Evolutionary conservation across 257 asterid genomes (phyloP), one percentile per base, ranked within the genome.

Genomic region (Striga asiatica): DNA sequence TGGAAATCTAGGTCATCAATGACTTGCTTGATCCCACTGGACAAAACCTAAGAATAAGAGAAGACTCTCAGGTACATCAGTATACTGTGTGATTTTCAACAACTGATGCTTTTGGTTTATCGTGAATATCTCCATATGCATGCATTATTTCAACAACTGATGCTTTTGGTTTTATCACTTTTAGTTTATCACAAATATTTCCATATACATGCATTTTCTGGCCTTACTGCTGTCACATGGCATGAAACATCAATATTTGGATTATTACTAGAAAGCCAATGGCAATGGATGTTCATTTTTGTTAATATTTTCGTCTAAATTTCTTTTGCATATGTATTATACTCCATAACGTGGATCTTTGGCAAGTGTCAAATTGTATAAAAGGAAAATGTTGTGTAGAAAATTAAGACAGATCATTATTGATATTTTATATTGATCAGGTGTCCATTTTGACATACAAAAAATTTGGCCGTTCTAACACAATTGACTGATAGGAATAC

Each of bases 21-120:
- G 95, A 85, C 78, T 73, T 85, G 82, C 91, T 85, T 53, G 61
- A 85, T 78, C 89, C 95, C 59, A 78, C 83, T 1, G 93, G 93
- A 45, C 95, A 85, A 68, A 85, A 85, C 71, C 82, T 85, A 43
- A 77, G 81, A 64, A 79, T 85, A 69, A 75, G 95, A 52, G 95
- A 85, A 71, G 89, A 85, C 62, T 43, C 85, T 58, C 95, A 83
- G 91, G 95, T 85, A 71, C 5, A 54, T 60, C 23, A 51, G 43
- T 41, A 27, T 56, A 50, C 9, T 22, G 20, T 50, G 47, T 23
- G 67, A 58, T 60, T 53, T 54, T 43, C 20, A 19, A 41, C 37
- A 13, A 14, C 14, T 21, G 66, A 9, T 48, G 20, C 55, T 53
- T 42, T 46, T 65, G 23, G 56, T 47, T 38, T 50, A 22, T 47